Evolutionary conservation across 2,329 filamentous ascomycete genomes (phyloP).

Genomic region (Pseudogymnoascus sp.): DNA sequence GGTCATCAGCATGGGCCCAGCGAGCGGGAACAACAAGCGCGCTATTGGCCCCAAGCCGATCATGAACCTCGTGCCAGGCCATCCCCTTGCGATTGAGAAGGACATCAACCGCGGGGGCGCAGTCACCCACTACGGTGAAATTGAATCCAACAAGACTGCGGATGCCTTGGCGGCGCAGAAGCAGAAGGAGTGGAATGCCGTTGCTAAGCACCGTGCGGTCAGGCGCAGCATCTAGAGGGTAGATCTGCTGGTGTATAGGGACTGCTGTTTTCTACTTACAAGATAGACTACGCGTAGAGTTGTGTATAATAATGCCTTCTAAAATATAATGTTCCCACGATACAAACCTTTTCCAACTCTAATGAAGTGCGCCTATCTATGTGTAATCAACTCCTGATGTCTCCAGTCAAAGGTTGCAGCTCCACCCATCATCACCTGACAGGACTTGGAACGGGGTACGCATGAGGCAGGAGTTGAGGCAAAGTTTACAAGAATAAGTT

Average conservation of each 20-base stretch:
- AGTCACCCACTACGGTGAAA: background rate
- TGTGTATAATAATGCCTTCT: conserved; percentile 5
- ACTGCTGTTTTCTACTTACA: background rate
- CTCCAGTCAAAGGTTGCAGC: background rate
- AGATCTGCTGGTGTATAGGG: background rate
- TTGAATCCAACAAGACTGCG: background rate
- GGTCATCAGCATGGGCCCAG: background rate
- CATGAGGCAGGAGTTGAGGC: background rate
- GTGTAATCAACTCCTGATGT: background rate
- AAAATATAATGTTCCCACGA: background rate
- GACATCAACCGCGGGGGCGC: background rate
- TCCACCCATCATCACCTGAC: background rate
- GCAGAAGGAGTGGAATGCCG: background rate
- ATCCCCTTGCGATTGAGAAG: background rate
- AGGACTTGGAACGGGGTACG: background rate
- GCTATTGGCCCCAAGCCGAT: background rate
- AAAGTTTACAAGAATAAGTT: background rate
- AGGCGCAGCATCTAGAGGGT: background rate
- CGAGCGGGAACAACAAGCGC: conserved; percentile 1
- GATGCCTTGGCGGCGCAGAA: background rate
- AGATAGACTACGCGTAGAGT: conserved; percentile 2
- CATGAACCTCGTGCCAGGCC: background rate
- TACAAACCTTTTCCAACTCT: background rate
- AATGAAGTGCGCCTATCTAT: background rate
- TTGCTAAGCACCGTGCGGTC: background rate